These are phyloP conservation scores for Alternaria gaisen DNA, from an alignment of 2,329 filamentous ascomycete species.

Conservation along the genomic window DNA sequence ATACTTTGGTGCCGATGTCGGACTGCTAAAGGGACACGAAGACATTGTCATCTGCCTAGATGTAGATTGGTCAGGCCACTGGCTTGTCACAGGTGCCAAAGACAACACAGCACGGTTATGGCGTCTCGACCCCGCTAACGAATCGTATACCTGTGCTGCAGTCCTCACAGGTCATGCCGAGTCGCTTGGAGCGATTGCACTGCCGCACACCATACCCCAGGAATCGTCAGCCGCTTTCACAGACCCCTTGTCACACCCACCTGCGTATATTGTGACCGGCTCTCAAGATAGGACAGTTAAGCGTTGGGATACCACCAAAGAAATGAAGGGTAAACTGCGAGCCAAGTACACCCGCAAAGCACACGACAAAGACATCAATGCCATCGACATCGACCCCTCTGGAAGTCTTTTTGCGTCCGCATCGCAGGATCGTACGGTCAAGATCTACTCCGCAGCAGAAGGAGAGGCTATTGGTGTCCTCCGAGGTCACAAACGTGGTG, in stretches of 20 bases:
- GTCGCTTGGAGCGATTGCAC: slow-evolving; percentile 86
- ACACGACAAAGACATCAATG: slow-evolving; percentile 99
- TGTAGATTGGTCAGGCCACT: slow-evolving; percentile 95
- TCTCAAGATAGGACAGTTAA: slow-evolving; percentile 97
- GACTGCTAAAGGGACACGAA: slow-evolving; percentile 85
- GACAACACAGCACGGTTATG: slow-evolving; percentile 94
- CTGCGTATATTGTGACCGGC: slow-evolving; percentile 85
- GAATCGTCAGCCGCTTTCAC: slow-evolving; percentile 74
- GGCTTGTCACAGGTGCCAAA: slow-evolving; percentile 95
- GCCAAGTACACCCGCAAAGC: slow-evolving; percentile 91
- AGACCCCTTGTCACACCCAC: slow-evolving; percentile 80
- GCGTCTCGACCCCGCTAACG: slow-evolving; percentile 79
- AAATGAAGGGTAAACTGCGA: slow-evolving; percentile 64
- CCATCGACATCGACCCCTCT: slow-evolving; percentile 79
- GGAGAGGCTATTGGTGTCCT: slow-evolving; percentile 92
- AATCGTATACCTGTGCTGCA: slow-evolving; percentile 80
- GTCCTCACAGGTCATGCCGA: slow-evolving; percentile 92
- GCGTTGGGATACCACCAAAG: slow-evolving; percentile 77
- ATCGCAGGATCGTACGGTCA: slow-evolving; percentile 95
- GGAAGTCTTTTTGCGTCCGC: slow-evolving; percentile 90
- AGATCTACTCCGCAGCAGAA: slow-evolving; percentile 92
- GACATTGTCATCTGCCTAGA: slow-evolving; percentile 97
- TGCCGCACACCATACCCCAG: slow-evolving; percentile 75
- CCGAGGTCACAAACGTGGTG: slow-evolving; percentile 89
- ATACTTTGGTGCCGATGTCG: slow-evolving; percentile 91